Evolutionary conservation across 176 grass and related monocot species (phyloP), one percentile per base, ranked within the genome.

Genomic region (Tillandsia leiboldiana): DNA sequence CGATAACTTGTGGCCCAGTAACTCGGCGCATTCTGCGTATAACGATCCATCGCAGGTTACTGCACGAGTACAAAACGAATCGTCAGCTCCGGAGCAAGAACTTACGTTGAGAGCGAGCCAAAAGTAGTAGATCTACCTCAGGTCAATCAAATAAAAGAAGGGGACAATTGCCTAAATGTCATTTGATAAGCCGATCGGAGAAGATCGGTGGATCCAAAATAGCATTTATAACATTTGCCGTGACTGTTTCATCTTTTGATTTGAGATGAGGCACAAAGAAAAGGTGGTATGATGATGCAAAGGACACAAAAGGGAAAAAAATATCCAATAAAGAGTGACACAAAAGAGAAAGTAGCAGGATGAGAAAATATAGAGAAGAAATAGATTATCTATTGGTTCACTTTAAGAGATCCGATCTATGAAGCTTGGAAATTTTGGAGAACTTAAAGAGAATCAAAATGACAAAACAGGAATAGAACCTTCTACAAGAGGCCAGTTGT

Each of bases 31-130:
- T 61, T n/a, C 17, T 2, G n/a, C 8, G 22, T 8, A 18, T 1
- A 18, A 23, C 7, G 56, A 61, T 61, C 22, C 1, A 9, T 20
- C 22, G 22, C 56, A 14, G 22, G 15, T 61, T 61, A 61, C 56
- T 61, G 56, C 56, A 61, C 56, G 17, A 61, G 17, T 61, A 17
- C 56, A 22, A 59, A 59, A 59, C 15, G n/a, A 59, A 59, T 59
- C 20, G 20, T 59, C 56, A 59, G 56, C 4, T 33, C 2, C 29
- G 3, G 33, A 42, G 33, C 33, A 61, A 61, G 56, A 9, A 61
- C 22, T 18, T 61, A 23, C 1, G 10, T 61, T n/a, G 18, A 8
- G 15, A 8, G 15, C 12, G 56, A 14, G 20, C 56, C 20, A 59
- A 14, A 59, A 20, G 3, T 22, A 59, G 9, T 33, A 33, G 29